Percentiles rank a stretch among this genome's conserved stretches.
Evolutionary conservation across 2,329 filamentous ascomycete genomes (phyloP).

Genomic region (Alternaria rosae): DNA sequence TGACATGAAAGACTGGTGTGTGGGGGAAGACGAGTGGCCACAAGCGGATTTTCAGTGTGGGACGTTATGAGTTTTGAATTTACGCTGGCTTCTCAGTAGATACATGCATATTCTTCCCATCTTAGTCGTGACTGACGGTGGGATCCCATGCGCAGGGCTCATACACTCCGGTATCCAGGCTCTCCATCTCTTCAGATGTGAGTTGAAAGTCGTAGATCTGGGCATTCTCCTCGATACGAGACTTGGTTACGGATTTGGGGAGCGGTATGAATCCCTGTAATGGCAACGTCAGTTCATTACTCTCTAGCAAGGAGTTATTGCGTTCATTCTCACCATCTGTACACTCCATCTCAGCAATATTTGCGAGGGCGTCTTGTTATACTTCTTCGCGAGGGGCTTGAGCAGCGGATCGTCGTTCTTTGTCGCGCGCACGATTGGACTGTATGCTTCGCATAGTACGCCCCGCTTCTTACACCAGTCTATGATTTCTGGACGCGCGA

Average conservation of each 20-base stretch:
- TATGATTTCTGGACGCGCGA: constrained; percentile 78
- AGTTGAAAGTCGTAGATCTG: constrained; percentile 68
- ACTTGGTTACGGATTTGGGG: constrained; percentile 67
- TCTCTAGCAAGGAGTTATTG: too few relatives aligned
- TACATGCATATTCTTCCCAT: background rate
- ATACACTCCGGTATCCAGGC: constrained; percentile 62
- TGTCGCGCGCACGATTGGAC: constrained; percentile 54
- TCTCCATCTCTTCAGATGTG: constrained; percentile 64
- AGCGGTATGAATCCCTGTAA: constrained; percentile 66
- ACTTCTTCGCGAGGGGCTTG: constrained; percentile 60
- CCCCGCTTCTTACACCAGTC: constrained; percentile 72
- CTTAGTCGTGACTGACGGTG: constrained; percentile 51
- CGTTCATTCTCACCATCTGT: constrained; percentile 38
- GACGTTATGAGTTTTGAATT: background rate
- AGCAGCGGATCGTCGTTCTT: constrained; percentile 63
- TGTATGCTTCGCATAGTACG: constrained; percentile 59
- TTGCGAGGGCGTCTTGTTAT: constrained; percentile 66
- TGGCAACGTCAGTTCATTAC: background rate
- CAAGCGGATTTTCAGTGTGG: background rate
- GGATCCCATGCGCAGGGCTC: constrained; percentile 68
- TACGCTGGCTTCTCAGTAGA: background rate
- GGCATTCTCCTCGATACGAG: constrained; percentile 67
- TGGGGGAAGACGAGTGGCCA: constrained; percentile 11
- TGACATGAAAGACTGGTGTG: background rate
- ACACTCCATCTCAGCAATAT: constrained; percentile 67